Conservation (phyloP, 164 flowering plant genomes). For the Stephania cephalantha region DNA sequence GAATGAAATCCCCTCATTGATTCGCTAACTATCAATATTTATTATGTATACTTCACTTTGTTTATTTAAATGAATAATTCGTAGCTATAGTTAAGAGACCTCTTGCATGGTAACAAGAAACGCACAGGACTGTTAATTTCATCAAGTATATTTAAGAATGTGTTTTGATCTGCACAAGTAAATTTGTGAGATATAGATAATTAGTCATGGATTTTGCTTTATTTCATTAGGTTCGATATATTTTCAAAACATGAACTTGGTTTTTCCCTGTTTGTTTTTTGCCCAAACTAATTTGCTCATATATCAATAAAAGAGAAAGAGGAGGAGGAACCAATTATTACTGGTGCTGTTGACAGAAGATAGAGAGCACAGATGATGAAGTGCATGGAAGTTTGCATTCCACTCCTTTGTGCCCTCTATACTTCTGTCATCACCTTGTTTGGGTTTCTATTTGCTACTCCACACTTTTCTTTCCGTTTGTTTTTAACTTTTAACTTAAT, state of each 20-base stretch:
- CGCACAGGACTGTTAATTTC: too few species aligned
- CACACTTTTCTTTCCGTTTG: background rate
- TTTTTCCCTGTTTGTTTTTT: background rate
- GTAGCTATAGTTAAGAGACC: too few species aligned
- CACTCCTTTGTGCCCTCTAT: constrained; percentile 20
- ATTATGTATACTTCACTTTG: too few species aligned
- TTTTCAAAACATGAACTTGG: background rate
- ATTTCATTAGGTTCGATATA: too few species aligned
- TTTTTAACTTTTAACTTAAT: background rate
- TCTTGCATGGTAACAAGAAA: too few species aligned
- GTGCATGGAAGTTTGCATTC: constrained; percentile 12
- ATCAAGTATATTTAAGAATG: too few species aligned
- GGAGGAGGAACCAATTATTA: background rate
- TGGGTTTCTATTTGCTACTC: background rate
- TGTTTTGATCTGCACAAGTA: too few species aligned
- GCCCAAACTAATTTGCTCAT: background rate
- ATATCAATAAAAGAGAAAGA: background rate
- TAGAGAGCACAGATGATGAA: constrained; percentile 19
- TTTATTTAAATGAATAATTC: too few species aligned
- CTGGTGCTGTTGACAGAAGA: constrained; percentile 17
- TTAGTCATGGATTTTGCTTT: too few species aligned
- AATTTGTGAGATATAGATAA: too few species aligned
- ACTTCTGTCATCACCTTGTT: constrained; percentile 17
- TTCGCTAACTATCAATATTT: too few species aligned
- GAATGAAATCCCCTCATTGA: too few species aligned